These are phyloP conservation scores for Suillus paluster DNA, from an alignment of 768 basidiomycete species.

Conservation along the genomic window DNA sequence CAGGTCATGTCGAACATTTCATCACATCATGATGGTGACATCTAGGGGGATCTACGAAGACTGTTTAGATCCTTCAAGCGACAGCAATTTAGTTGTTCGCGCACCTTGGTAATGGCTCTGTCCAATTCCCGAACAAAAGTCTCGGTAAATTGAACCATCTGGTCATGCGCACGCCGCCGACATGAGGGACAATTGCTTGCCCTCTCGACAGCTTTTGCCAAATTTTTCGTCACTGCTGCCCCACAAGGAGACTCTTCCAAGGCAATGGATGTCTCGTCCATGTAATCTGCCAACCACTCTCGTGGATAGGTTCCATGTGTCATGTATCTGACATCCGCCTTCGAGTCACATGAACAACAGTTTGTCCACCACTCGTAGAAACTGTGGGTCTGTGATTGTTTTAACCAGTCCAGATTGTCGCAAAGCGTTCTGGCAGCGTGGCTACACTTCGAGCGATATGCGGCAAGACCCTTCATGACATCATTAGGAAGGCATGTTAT, in stretches of 20 bases:
- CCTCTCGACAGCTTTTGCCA: slow-evolving; percentile 21
- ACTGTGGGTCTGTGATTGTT: slow-evolving; percentile 22
- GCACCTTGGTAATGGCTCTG: slow-evolving; percentile 22
- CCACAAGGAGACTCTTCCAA: slow-evolving; percentile 30
- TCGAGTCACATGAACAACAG: slow-evolving; percentile 28
- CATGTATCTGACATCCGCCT: slow-evolving; percentile 27
- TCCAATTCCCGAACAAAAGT: slow-evolving; percentile 29
- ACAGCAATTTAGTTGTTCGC: slow-evolving; percentile 3
- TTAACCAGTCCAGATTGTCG: slow-evolving; percentile 26
- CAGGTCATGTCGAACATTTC: not conserved
- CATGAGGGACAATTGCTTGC: slow-evolving; percentile 26
- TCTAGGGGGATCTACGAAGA: not conserved
- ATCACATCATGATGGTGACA: not conserved
- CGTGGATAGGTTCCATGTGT: slow-evolving; percentile 31
- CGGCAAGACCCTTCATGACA: slow-evolving; percentile 19
- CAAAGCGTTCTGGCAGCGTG: slow-evolving; percentile 23
- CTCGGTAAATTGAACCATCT: slow-evolving; percentile 27
- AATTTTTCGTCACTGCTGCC: slow-evolving; percentile 18
- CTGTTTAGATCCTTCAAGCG: not conserved
- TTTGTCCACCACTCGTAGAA: slow-evolving; percentile 35
- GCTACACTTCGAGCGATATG: slow-evolving; percentile 26
- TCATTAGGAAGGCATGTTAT: slow-evolving; percentile 11
- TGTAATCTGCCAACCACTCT: slow-evolving; percentile 37
- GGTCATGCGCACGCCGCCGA: slow-evolving; percentile 18
- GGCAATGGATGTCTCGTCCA: slow-evolving; percentile 27